phyloP scores from a whole-genome alignment of 2,329 filamentous ascomycete genomes.

The Nemania sp. region DNA sequence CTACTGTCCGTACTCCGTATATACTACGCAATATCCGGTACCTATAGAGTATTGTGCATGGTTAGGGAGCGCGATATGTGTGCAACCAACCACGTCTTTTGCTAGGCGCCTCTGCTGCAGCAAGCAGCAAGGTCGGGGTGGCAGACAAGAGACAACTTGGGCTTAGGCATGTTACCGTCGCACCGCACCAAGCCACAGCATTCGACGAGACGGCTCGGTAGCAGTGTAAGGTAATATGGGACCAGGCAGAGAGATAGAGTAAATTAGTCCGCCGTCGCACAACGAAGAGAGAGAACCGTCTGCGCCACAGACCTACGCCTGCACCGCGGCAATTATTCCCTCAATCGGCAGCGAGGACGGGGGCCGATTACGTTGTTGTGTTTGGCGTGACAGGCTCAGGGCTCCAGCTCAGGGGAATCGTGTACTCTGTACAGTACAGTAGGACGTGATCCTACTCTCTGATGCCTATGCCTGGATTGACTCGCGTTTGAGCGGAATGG shows the following conservation, averaged over 20 bases:
- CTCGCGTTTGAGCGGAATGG: conserved; percentile 8
- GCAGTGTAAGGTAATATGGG: too few species aligned
- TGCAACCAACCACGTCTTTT: too few species aligned
- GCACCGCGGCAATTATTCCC: conserved; percentile 19
- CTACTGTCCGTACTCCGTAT: conserved; percentile 4
- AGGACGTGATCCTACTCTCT: neutral
- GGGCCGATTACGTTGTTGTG: conserved; percentile 11
- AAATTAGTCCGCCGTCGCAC: too few species aligned
- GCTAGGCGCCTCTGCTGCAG: too few species aligned
- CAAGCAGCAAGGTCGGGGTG: conserved; percentile 2
- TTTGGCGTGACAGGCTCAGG: conserved; percentile 3
- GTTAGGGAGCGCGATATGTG: neutral
- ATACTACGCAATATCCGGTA: too few species aligned
- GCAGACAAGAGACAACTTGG: too few species aligned
- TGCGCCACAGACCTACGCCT: too few species aligned
- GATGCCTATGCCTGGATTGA: conserved; percentile 12
- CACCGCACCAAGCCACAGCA: conserved; percentile 21
- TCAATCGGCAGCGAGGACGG: conserved; percentile 14
- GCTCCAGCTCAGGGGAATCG: conserved; percentile 15
- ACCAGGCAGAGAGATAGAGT: too few species aligned
- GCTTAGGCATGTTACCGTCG: conserved; percentile 16
- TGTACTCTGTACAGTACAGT: too few species aligned
- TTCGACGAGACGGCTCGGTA: conserved; percentile 7
- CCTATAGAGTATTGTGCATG: too few species aligned
- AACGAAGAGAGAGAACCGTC: too few species aligned